phyloP scores from a whole-genome alignment of 1,139 yeast genomes.

The Blastobotrys petasosporus region DNA sequence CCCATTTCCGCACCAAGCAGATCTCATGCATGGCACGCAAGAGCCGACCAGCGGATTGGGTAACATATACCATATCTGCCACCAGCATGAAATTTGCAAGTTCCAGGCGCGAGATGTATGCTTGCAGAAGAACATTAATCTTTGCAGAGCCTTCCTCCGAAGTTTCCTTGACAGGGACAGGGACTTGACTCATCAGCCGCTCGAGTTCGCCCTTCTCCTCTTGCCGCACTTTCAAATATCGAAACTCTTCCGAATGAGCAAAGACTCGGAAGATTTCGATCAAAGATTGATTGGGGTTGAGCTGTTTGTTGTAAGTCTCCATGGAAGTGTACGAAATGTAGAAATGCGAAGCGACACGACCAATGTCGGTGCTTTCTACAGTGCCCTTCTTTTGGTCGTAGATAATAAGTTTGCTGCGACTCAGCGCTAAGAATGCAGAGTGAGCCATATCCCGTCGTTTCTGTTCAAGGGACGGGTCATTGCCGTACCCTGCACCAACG shows the following conservation, averaged over 20 bases:
- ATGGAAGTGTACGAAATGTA: conserved; percentile 76
- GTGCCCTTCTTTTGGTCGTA: conserved; percentile 49
- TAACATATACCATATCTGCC: conserved; percentile 89
- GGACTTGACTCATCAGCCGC: conserved; percentile 67
- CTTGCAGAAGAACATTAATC: conserved; percentile 71
- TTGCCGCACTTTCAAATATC: conserved; percentile 72
- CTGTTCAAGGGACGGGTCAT: conserved; percentile 44
- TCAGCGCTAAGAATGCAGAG: conserved; percentile 61
- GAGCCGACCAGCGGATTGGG: conserved; percentile 89
- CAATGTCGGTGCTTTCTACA: conserved; percentile 64
- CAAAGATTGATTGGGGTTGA: conserved; percentile 62
- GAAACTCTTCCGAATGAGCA: conserved; percentile 79
- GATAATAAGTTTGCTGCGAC: conserved; percentile 49
- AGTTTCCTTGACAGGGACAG: conserved; percentile 76
- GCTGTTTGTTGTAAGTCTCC: conserved; percentile 48
- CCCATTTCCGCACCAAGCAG: conserved; percentile 65
- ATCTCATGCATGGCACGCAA: conserved; percentile 82
- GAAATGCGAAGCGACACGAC: conserved; percentile 80
- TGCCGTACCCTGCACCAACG: conserved; percentile 61
- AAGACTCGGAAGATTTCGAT: conserved; percentile 75
- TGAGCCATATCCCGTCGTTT: conserved; percentile 66
- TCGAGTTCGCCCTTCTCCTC: conserved; percentile 79
- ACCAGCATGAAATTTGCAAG: conserved; percentile 86
- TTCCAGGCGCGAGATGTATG: conserved; percentile 68
- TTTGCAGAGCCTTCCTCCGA: conserved; percentile 72